phyloP scores from a whole-genome alignment of 73 alveolate species.

The Paramecium octaurelia region DNA sequence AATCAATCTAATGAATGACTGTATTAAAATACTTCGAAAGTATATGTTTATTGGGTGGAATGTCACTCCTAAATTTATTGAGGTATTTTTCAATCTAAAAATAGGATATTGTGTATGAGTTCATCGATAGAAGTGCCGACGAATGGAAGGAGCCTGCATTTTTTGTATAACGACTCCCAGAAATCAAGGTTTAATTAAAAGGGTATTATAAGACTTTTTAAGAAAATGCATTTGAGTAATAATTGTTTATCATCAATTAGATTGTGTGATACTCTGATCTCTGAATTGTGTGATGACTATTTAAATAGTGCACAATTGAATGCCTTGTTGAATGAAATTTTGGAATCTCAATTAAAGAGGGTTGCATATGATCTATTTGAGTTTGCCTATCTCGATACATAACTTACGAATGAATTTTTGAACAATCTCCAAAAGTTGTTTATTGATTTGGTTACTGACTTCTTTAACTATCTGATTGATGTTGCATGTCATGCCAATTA shows the following conservation, averaged over 20 bases:
- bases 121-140: not conserved
- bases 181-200: not conserved
- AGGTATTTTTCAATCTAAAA: not conserved
- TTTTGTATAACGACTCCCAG: not conserved
- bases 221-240: constrained; percentile 38
- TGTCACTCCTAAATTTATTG: not conserved
- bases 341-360: not conserved
- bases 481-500: not conserved
- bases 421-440: not conserved
- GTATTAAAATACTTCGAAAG: not conserved
- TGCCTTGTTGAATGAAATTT: not conserved
- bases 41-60: constrained; percentile 27
- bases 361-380: constrained; percentile 41
- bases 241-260: not conserved
- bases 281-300: constrained; percentile 22
- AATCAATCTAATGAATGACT: not conserved
- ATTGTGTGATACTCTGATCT: constrained; percentile 6
- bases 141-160: not conserved
- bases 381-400: not conserved
- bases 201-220: not conserved
- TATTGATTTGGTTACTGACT: not conserved
- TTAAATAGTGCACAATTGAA: not conserved
- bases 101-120: not conserved
- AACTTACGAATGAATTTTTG: not conserved
- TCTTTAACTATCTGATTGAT: not conserved